Base-by-base conservation (phyloP, 2,329 filamentous ascomycete genomes). In the Furcasterigmium furcatum region DNA sequence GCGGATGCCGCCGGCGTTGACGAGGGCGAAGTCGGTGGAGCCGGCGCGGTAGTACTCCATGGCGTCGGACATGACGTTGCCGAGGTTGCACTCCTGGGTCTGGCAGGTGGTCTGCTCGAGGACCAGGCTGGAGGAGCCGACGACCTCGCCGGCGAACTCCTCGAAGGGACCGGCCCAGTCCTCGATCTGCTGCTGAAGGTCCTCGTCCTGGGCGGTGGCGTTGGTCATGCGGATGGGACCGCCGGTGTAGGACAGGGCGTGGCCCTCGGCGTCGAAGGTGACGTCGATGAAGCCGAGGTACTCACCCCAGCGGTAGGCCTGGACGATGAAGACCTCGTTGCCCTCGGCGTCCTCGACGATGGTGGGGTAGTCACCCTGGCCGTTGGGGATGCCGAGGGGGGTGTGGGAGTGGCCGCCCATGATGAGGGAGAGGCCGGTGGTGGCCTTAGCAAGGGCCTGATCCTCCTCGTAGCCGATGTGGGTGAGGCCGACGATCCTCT, bases 241-340 rank as follows among this genome's bases (percentile, higher is more conserved):
- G 25, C 82, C 82, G 55, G 76, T 74, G 63, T 86, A 86, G 4
- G 72, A 73, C 6, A 85, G 69, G 14, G 84, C 76, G 59, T 76
- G 80, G 58, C 83, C 83, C 2, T 77, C 64, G 4, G 67, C 52
- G 53, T 84, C 80, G 55, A 83, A 86, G 1, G 78, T 80, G 8
- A 86, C 73, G 51, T 85, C 81, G 52, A 86, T 86, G 59, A 82
- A 82, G 46, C 82, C 83, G 3, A 86, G 63, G 46, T 85, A 85
- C 63, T 85, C 80, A 43, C 82, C 82, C 83, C 83, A 86, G 50
- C 81, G 76, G 58, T 82, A 86, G 3, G 82, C 77, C 8, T 81
- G 84, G 16, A 87, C 82, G 55, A 85, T 74, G 57, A 85, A 86
- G 41, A 86, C 82, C 55, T 86, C 83, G 27, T 85, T 77, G 38